Evolutionary conservation across 371 early-diverging fungal genomes (phyloP).

Genomic region (Rhizomucor pusillus): DNA sequence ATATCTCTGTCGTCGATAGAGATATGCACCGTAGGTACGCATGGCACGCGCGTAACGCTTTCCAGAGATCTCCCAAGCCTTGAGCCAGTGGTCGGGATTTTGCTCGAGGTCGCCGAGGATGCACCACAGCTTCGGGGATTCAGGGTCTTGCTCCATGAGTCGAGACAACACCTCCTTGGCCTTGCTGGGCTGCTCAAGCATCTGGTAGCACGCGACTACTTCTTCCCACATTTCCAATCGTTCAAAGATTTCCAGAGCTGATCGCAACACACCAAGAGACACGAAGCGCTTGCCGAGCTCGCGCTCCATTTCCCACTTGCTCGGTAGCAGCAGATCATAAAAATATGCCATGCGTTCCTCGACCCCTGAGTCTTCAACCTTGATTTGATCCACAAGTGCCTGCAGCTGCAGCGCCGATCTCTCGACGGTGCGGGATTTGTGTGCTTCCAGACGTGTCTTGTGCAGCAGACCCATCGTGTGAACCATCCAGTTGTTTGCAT

Average conservation of each 20-base stretch:
- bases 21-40: constrained; percentile 85
- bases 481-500: constrained; percentile 96
- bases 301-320: constrained; percentile 93
- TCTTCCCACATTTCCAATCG: constrained; percentile 95
- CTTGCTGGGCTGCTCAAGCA: constrained; percentile 78
- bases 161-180: constrained; percentile 75
- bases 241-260: constrained; percentile 91
- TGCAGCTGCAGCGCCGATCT: constrained; percentile 90
- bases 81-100: constrained; percentile 75
- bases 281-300: constrained; percentile 86
- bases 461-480: constrained; percentile 91
- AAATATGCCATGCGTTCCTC: constrained; percentile 82
- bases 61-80: constrained; percentile 89
- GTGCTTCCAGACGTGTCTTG: constrained; percentile 87
- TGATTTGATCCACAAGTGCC: constrained; percentile 91
- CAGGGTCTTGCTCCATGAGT: constrained; percentile 63
- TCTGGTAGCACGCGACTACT: constrained; percentile 78
- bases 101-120: constrained; percentile 84
- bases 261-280: constrained; percentile 81
- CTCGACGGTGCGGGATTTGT: constrained; percentile 87
- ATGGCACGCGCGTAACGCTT: constrained; percentile 86
- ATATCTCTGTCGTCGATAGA: constrained; percentile 64
- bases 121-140: constrained; percentile 83
- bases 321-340: constrained; percentile 75
- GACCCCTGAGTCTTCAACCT: constrained; percentile 70